These are phyloP conservation scores for Cyberlindnera misumaiensis DNA, from an alignment of 805 yeast genomes.

Conservation along the genomic window DNA sequence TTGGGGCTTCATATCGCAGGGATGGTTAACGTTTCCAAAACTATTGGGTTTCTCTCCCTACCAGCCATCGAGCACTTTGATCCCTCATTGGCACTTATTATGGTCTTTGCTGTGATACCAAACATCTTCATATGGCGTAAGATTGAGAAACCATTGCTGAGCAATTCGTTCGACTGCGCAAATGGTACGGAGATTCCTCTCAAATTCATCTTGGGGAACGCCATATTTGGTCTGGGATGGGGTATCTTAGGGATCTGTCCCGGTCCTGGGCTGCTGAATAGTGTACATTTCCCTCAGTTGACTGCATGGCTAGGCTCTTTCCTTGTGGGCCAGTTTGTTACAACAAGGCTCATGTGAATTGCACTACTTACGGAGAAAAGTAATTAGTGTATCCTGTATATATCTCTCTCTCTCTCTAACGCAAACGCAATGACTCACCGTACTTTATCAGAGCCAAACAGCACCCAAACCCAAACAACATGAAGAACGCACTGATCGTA, in stretches of 20 bases:
- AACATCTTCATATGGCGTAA: conserved; percentile 33
- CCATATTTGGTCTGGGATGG: conserved; percentile 47
- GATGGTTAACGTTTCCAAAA: conserved; percentile 37
- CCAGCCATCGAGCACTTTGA: conserved; percentile 32
- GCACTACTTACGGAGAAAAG: too few relatives aligned
- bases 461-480: conserved; percentile 32
- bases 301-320: conserved; percentile 10
- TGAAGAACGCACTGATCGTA: conserved; percentile 39
- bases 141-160: conserved; percentile 18
- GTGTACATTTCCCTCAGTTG: conserved; percentile 8
- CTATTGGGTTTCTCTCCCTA: conserved; percentile 39
- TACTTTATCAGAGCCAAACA: conserved; percentile 28
- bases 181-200: conserved; percentile 20
- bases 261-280: conserved; percentile 39
- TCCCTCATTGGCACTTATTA: conserved; percentile 40
- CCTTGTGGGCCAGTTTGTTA: conserved; percentile 9
- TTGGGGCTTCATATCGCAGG: conserved; percentile 42
- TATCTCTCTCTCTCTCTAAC: background rate
- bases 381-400: too few relatives aligned
- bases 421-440: conserved; percentile 27
- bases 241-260: conserved; percentile 47
- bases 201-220: conserved; percentile 35
- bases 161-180: conserved; percentile 20
- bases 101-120: conserved; percentile 38
- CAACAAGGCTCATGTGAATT: background rate